Percentiles rank a stretch among this genome's conserved stretches.
phyloP scores from a whole-genome alignment of 371 early-diverging fungal genomes.

The Mortierella sp. region DNA sequence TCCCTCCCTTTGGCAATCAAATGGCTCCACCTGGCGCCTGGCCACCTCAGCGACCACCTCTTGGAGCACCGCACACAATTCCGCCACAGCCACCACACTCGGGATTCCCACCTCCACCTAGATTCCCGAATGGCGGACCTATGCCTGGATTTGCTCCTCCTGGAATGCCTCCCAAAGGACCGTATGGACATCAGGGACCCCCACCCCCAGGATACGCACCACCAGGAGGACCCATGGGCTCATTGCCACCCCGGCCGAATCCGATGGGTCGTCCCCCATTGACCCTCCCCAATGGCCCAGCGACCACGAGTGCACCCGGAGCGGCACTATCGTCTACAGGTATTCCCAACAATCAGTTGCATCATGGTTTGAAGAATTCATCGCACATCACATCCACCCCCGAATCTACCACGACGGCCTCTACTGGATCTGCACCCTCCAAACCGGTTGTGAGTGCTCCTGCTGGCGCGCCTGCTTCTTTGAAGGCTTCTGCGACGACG shows the following conservation, averaged over 20 bases:
- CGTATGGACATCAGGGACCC: conserved; percentile 23
- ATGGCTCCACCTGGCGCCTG: conserved; percentile 42
- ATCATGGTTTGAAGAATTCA: conserved; percentile 48
- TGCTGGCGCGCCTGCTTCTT: neutral
- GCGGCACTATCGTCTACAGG: conserved; percentile 29
- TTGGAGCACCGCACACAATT: conserved; percentile 33
- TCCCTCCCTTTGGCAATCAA: conserved; percentile 44
- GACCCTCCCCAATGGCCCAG: conserved; percentile 8
- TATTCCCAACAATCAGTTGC: conserved; percentile 48
- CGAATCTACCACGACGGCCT: conserved; percentile 33
- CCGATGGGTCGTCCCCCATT: neutral
- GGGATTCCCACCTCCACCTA: conserved; percentile 36
- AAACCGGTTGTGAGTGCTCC: neutral
- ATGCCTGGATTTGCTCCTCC: conserved; percentile 39
- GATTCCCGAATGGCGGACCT: conserved; percentile 32
- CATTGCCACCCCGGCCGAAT: conserved; percentile 32
- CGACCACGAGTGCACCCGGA: conserved; percentile 18
- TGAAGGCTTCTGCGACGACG: conserved; percentile 8
- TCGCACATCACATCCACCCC: conserved; percentile 51
- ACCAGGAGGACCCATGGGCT: conserved; percentile 18
- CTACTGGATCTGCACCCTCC: conserved; percentile 14
- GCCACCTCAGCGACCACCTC: conserved; percentile 50
- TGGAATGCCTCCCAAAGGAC: conserved; percentile 31
- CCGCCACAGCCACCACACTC: conserved; percentile 40
- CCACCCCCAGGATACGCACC: conserved; percentile 28